Evolutionary conservation across 2,329 filamentous ascomycete species (phyloP).

Genomic region (Colletotrichum siamense): DNA sequence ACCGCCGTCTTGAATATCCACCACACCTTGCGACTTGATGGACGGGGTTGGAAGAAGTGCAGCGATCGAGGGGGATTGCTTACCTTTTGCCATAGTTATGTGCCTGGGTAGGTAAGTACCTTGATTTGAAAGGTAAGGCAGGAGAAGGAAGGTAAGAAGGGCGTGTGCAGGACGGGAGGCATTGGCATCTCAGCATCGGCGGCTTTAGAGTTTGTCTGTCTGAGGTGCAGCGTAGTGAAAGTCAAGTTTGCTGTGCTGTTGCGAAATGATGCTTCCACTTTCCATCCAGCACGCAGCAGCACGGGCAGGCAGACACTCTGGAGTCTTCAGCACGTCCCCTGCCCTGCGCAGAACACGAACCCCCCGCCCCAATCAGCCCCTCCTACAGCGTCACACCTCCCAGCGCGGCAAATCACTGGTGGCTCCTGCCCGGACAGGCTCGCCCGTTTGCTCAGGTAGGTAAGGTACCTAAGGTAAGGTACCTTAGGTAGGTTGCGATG

Average conservation of each 20-base stretch:
- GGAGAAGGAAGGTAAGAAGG: not conserved
- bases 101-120: not conserved
- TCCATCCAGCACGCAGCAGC: not conserved
- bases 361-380: constrained; percentile 1
- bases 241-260: not conserved
- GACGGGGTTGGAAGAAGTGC: not conserved
- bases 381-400: constrained; percentile 8
- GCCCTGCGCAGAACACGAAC: not conserved
- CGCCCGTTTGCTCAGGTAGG: not conserved
- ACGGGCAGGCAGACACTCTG: not conserved
- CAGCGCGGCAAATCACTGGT: not conserved
- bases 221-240: not conserved
- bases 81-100: not conserved
- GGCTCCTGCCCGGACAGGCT: not conserved
- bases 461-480: too few relatives aligned
- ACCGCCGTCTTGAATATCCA: not conserved
- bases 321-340: constrained; percentile 13
- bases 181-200: constrained; percentile 9
- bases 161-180: not conserved
- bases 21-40: not conserved
- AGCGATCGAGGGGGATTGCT: not conserved
- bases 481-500: not conserved
- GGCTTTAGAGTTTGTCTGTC: constrained; percentile 15
- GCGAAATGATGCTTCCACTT: not conserved
- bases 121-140: not conserved